phyloP scores from a whole-genome alignment of 371 early-diverging fungal genomes.

The Mucor sp. region DNA sequence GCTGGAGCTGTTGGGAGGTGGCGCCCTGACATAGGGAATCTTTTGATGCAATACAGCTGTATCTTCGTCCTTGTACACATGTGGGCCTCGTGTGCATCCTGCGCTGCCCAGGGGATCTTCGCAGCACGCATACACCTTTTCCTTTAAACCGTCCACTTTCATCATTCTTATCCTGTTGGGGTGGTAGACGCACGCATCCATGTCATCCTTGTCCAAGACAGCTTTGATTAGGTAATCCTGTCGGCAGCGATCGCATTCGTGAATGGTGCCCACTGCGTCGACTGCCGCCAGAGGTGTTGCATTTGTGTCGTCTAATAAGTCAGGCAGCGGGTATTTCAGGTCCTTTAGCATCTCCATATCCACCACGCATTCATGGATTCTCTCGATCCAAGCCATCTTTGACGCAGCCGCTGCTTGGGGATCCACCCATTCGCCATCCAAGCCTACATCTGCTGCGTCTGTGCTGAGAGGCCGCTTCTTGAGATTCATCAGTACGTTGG shows the following conservation, averaged over 20 bases:
- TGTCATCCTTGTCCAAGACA: slow-evolving; percentile 31
- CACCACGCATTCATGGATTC: slow-evolving; percentile 24
- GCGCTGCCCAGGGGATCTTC: slow-evolving; percentile 40
- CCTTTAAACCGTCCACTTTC: slow-evolving; percentile 41
- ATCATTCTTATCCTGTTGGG: slow-evolving; percentile 32
- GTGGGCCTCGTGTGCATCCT: slow-evolving; percentile 58
- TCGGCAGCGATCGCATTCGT: slow-evolving; percentile 55
- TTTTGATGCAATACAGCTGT: slow-evolving; percentile 38
- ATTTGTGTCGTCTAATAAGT: slow-evolving; percentile 2
- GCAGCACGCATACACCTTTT: slow-evolving; percentile 51
- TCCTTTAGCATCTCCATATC: slow-evolving; percentile 17
- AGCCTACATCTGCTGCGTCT: slow-evolving; percentile 40
- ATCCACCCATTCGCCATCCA: slow-evolving; percentile 54
- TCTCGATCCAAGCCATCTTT: slow-evolving; percentile 4
- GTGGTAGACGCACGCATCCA: slow-evolving; percentile 47
- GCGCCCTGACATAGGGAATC: slow-evolving; percentile 45
- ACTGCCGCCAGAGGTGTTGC: not conserved
- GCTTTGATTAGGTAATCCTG: slow-evolving; percentile 43
- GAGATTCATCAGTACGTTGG: slow-evolving; percentile 42
- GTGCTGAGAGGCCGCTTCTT: slow-evolving; percentile 47
- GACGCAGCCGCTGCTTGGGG: slow-evolving; percentile 1
- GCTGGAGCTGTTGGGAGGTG: not conserved
- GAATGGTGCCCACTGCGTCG: slow-evolving; percentile 19
- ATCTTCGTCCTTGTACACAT: slow-evolving; percentile 47
- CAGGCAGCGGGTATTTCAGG: slow-evolving; percentile 47